Base-by-base conservation (phyloP, 2,329 filamentous ascomycete genomes). In the Magnaporthiopsis rhizophila region DNA sequence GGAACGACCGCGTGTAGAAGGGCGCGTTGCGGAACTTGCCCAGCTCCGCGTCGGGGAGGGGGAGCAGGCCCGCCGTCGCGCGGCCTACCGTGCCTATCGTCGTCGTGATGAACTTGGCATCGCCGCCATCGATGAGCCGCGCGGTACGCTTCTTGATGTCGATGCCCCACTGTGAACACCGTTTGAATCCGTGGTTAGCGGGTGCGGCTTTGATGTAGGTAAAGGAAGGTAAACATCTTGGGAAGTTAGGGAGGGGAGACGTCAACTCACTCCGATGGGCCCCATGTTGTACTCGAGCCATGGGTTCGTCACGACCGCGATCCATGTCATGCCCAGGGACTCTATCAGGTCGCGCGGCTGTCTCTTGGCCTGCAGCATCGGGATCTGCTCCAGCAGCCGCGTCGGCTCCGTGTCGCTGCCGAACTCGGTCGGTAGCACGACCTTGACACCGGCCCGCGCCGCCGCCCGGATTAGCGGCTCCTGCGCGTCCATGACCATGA, bases 1-100 rank as follows among this genome's bases (percentile, higher is more conserved):
- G 72, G 74, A 89, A 90, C 66, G 83, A 86, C 9, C 77, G 78
- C 13, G 87, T 68, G 68, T 80, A 84, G 1, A 88, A 70, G 0
- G 57, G 12, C 28, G 18, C 12, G 59, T 65, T 26, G 32, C 56
- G 24, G 38, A 50, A 62, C 36, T 34, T 32, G 7, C 53, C 34
- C 34, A 65, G 64, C 45, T 58, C 30, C 63, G 65, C 57, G 24
- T 69, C 24, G 3, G 69, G 69, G 62, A 86, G 73, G 28, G 72
- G 81, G 2, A 86, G 71, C 0, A 86, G 74, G 24, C 69, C 67
- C 78, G 71, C 67, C 80, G 70, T 38, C 3, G 68, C 72, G 3
- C 68, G 66, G 26, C 72, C 80, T 69, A 80, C 75, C 74, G 89
- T 86, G 7, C 75, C 68, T 79, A 83, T 86, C 0, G 88, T 89